Conservation (phyloP, 2,329 filamentous ascomycete genomes). For the Talaromyces sp. region DNA sequence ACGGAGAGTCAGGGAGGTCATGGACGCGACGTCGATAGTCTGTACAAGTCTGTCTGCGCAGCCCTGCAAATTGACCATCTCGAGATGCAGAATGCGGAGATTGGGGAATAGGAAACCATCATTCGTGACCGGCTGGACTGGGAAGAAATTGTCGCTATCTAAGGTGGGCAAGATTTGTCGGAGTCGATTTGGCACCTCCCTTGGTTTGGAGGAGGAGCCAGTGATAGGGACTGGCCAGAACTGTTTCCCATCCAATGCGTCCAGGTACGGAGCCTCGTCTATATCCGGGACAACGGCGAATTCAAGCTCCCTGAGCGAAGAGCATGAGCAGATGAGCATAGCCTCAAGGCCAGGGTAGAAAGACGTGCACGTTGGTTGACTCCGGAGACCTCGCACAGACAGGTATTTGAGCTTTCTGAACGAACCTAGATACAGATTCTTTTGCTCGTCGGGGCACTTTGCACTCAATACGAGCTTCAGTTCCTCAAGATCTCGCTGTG, state of each 20-base stretch:
- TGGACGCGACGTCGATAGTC: not conserved
- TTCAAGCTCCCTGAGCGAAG: constrained; percentile 1
- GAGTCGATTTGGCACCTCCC: not conserved
- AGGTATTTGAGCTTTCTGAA: constrained; percentile 13
- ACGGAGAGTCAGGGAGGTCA: not conserved
- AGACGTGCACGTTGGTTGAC: too few species aligned
- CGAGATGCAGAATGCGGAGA: not conserved
- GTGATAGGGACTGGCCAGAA: not conserved
- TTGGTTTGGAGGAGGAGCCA: not conserved
- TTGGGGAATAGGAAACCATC: not conserved
- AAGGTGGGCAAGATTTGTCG: not conserved
- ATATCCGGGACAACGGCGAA: not conserved
- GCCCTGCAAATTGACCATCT: not conserved
- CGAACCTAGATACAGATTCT: not conserved
- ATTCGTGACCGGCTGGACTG: not conserved
- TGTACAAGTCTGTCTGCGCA: not conserved
- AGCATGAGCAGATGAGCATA: not conserved
- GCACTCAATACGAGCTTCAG: constrained; percentile 3
- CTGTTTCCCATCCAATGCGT: not conserved
- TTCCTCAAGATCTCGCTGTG: constrained; percentile 4
- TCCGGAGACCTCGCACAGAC: not conserved
- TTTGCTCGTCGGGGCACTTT: not conserved
- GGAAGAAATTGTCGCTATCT: not conserved
- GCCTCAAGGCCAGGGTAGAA: not conserved
- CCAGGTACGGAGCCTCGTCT: not conserved